Percentiles rank a stretch among this genome's conserved stretches.
phyloP scores from a whole-genome alignment of 495 filamentous ascomycete species.

The Trichoderma virens region DNA sequence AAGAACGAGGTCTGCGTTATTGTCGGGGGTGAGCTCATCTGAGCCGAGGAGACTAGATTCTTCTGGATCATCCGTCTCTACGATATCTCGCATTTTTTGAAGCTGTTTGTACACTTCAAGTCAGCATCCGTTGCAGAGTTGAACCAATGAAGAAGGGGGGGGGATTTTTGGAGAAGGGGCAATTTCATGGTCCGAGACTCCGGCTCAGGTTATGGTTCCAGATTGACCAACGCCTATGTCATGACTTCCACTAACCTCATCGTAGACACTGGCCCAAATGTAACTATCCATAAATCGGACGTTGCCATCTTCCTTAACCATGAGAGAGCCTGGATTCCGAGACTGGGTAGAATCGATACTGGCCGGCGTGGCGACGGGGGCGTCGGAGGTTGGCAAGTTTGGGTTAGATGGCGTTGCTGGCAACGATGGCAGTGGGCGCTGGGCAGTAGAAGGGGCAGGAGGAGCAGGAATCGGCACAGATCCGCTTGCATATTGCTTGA shows the following conservation, averaged over 20 bases:
- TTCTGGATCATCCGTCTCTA: conserved; percentile 33
- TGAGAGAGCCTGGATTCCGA: conserved; percentile 33
- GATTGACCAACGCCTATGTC: not conserved
- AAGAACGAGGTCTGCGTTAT: conserved; percentile 32
- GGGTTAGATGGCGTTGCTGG: not conserved
- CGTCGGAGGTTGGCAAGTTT: not conserved
- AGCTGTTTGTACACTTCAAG: conserved; percentile 21
- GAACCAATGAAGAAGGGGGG: not conserved
- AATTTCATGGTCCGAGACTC: too few relatives aligned
- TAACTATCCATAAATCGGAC: conserved; percentile 39
- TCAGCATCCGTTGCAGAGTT: conserved; percentile 1
- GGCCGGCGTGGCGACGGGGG: conserved; percentile 12
- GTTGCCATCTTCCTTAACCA: conserved; percentile 36
- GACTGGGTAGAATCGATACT: conserved; percentile 22
- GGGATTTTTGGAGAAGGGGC: too few relatives aligned
- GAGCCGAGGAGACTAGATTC: conserved; percentile 12
- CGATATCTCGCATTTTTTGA: conserved; percentile 38
- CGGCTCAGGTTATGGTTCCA: not conserved
- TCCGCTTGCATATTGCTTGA: conserved; percentile 33
- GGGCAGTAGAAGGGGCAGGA: not conserved
- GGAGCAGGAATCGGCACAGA: not conserved
- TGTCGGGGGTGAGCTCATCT: conserved; percentile 27
- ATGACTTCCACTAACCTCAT: conserved; percentile 29
- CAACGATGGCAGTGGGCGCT: not conserved
- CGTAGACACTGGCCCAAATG: conserved; percentile 32